phyloP scores from a whole-genome alignment of 495 filamentous ascomycete genomes.

The Tricharina praecox region DNA sequence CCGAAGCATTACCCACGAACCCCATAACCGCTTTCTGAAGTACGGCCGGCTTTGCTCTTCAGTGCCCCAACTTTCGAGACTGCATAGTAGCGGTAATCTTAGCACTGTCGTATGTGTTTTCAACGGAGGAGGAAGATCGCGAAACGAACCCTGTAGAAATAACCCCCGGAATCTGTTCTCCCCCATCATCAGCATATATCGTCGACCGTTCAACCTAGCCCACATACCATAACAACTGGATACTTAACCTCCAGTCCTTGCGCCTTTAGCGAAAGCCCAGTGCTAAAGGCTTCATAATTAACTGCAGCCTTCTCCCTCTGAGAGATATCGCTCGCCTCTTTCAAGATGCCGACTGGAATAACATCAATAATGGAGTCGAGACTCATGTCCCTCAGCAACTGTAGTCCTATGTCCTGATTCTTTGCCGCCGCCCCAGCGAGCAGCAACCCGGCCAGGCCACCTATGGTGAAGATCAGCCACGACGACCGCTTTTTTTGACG shows the following conservation, averaged over 20 bases:
- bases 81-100: too few species aligned
- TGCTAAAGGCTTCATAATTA: constrained; percentile 81
- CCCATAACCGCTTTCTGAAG: constrained; percentile 87
- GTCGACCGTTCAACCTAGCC: background rate
- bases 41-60: constrained; percentile 63
- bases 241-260: constrained; percentile 71
- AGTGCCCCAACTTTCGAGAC: constrained; percentile 86
- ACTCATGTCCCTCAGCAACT: constrained; percentile 16
- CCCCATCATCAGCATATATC: background rate
- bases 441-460: constrained; percentile 18
- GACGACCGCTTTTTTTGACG: constrained; percentile 18
- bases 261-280: constrained; percentile 64
- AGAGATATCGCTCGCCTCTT: constrained; percentile 52
- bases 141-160: constrained; percentile 62
- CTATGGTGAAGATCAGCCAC: constrained; percentile 20
- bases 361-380: constrained; percentile 40
- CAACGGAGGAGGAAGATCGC: background rate
- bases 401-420: constrained; percentile 17
- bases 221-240: constrained; percentile 72
- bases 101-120: too few species aligned
- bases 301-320: constrained; percentile 73
- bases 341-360: constrained; percentile 49
- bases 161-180: constrained; percentile 53
- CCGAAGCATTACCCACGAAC: constrained; percentile 95
- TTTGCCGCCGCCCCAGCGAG: constrained; percentile 18